phyloP scores from a whole-genome alignment of 305 asterid genomes.

The Solanum hybrid region DNA sequence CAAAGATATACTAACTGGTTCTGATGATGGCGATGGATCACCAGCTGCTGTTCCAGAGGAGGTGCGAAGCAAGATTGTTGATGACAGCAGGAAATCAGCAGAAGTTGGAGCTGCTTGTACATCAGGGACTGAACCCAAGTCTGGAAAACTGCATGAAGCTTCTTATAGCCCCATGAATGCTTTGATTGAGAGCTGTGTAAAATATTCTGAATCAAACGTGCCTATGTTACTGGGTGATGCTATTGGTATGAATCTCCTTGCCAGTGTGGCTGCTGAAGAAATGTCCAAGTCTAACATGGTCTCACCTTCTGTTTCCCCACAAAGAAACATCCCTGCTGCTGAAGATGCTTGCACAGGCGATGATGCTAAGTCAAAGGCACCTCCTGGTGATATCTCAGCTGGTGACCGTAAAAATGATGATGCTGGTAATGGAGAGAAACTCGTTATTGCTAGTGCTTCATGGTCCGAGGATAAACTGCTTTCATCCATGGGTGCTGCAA shows the following conservation, averaged over 20 bases:
- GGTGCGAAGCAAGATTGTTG: conserved; percentile 35
- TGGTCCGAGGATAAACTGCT: conserved; percentile 23
- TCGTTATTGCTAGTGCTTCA: conserved; percentile 19
- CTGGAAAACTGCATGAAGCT: conserved; percentile 20
- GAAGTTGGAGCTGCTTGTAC: conserved; percentile 27
- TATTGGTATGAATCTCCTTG: conserved; percentile 63
- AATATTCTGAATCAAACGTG: conserved; percentile 38
- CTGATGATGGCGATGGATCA: conserved; percentile 35
- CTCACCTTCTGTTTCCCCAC: conserved; percentile 33
- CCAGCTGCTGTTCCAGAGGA: conserved; percentile 33
- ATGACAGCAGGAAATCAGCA: conserved; percentile 21
- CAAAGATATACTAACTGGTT: conserved; percentile 29
- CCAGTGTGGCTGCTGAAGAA: conserved; percentile 60
- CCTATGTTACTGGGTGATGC: conserved; percentile 42
- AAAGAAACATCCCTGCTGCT: conserved; percentile 24
- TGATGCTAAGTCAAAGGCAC: conserved; percentile 30
- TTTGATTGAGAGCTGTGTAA: conserved; percentile 56
- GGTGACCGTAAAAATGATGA: conserved; percentile 15
- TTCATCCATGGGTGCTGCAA: conserved; percentile 17
- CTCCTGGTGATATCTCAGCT: conserved; percentile 13
- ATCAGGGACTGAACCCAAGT: conserved; percentile 10
- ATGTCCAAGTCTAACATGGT: conserved; percentile 37
- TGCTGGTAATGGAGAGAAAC: conserved; percentile 25
- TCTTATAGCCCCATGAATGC: conserved; percentile 58
- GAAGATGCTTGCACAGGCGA: conserved; percentile 26